Base-by-base conservation (phyloP, 1,139 yeast species). In the Candida buenavistaensis region DNA sequence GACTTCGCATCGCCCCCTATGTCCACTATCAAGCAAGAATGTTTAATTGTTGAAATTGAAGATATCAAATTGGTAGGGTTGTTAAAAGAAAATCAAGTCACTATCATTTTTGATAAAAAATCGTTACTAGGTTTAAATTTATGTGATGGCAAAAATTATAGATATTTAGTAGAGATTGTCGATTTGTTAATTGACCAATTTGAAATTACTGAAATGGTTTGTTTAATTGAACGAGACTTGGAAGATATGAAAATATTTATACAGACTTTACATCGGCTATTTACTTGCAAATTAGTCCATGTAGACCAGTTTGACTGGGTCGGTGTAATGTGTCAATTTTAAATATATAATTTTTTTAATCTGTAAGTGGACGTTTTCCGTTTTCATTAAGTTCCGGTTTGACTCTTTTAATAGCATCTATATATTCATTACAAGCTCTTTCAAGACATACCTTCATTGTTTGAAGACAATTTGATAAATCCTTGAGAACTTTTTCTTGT, bases 401-500 rank as follows among this genome's bases (percentile, higher is more conserved):
- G 26, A 21, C 28, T 23, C 25, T 32, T 14, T 20, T 27, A 2
- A 63, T 59, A 1, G 68, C 68, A 21, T 48, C 50, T 4, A 52
- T 50, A 41, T 64, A 65, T 23, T 60, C 65, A 10, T 40, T 44
- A 28, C 60, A 52, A 5, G 71, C 71, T 38, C 54, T 58, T 23
- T 57, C 59, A 29, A 65, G 46, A 12, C 63, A 55, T 2, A 43
- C 36, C 39, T 55, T 58, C 44, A 64, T 49, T 1, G 69, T 64
- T 29, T 46, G 50, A 15, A 59, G 39, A 40, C 68, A 61, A 22
- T 46, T 50, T 20, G 54, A 52, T 32, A 68, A 56, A 42, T 68
- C 74, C 34, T 54, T 56, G 10, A 51, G 36, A 15, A 65, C 47
- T 40, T 61, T 64, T 5, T 66, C 75, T 30, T 51, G 56, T 26